These are phyloP conservation scores for Oropetium thomaeum DNA, from an alignment of 176 grass and related monocot genomes.

Conservation along the genomic window DNA sequence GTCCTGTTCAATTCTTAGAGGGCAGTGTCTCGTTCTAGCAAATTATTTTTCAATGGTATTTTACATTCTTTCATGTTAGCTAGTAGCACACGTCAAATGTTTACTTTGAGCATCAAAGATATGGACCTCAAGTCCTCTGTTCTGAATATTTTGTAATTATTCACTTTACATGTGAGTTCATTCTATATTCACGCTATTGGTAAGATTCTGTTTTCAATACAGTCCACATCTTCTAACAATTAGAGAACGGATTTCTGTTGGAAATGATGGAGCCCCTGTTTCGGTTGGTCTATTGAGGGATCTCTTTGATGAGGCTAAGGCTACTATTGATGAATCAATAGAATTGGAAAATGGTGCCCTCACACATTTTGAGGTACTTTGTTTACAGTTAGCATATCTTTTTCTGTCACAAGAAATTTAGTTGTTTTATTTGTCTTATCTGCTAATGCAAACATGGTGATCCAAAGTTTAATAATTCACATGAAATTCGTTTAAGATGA, in stretches of 20 bases:
- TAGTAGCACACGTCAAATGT: not conserved
- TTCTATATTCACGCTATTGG: not conserved
- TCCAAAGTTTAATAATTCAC: not conserved
- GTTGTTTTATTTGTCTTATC: not conserved
- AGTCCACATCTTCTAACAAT: conserved; percentile 87
- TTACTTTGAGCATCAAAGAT: not conserved
- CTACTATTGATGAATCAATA: conserved; percentile 63
- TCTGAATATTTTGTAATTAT: not conserved
- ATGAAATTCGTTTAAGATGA: not conserved
- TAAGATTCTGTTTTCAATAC: conserved; percentile 8
- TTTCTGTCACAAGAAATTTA: not conserved
- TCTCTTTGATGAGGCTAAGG: conserved; percentile 55
- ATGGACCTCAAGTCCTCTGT: not conserved
- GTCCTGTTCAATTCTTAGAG: not conserved
- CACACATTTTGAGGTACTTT: conserved; percentile 84
- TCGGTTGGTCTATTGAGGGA: conserved; percentile 47
- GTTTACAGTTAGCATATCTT: not conserved
- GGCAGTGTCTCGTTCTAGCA: not conserved
- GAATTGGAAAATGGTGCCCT: conserved; percentile 75
- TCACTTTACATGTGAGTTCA: not conserved
- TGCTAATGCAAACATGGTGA: not conserved
- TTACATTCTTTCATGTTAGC: not conserved
- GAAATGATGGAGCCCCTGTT: conserved; percentile 65
- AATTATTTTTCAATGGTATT: not conserved
- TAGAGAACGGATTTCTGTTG: conserved; percentile 78